These are phyloP conservation scores for Omphalotus guepiniiformis DNA, from an alignment of 768 basidiomycete genomes.

Conservation along the genomic window DNA sequence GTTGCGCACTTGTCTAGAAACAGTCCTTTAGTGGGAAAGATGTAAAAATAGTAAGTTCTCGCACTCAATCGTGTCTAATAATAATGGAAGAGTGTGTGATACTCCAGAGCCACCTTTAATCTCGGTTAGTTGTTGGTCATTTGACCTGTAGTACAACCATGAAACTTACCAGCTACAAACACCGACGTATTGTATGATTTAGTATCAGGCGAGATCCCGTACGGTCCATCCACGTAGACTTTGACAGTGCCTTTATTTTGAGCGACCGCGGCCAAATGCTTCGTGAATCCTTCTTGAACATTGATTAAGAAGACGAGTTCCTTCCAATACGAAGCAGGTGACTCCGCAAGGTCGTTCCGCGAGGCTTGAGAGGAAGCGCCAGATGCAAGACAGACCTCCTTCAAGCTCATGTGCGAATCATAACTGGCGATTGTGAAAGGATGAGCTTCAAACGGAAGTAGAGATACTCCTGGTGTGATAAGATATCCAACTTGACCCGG, in stretches of 20 bases:
- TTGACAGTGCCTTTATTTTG: conserved; percentile 26
- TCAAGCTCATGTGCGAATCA: conserved; percentile 19
- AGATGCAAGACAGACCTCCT: conserved; percentile 4
- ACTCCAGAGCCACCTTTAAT: conserved; percentile 43
- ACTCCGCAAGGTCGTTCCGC: neutral
- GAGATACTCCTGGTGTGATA: conserved; percentile 41
- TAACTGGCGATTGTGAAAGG: conserved; percentile 46
- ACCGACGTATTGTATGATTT: conserved; percentile 36
- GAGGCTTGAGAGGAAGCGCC: conserved; percentile 1
- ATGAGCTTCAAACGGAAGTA: conserved; percentile 42
- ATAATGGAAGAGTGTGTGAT: conserved; percentile 37
- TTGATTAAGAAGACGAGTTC: conserved; percentile 50
- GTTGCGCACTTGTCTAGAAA: conserved; percentile 11
- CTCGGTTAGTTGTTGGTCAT: neutral
- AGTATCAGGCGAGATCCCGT: conserved; percentile 37
- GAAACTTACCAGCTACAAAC: conserved; percentile 38
- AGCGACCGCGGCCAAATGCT: conserved; percentile 31
- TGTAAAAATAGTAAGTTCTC: conserved; percentile 4
- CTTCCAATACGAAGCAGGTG: conserved; percentile 21
- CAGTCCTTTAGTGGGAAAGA: neutral
- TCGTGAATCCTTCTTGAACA: conserved; percentile 51
- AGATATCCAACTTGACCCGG: conserved; percentile 47
- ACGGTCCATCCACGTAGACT: conserved; percentile 51
- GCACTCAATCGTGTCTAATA: conserved; percentile 37
- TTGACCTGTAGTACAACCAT: neutral